Evolutionary conservation across 1,284 basidiomycete genomes (phyloP).

Genomic region (Fomitopsis pinicola): DNA sequence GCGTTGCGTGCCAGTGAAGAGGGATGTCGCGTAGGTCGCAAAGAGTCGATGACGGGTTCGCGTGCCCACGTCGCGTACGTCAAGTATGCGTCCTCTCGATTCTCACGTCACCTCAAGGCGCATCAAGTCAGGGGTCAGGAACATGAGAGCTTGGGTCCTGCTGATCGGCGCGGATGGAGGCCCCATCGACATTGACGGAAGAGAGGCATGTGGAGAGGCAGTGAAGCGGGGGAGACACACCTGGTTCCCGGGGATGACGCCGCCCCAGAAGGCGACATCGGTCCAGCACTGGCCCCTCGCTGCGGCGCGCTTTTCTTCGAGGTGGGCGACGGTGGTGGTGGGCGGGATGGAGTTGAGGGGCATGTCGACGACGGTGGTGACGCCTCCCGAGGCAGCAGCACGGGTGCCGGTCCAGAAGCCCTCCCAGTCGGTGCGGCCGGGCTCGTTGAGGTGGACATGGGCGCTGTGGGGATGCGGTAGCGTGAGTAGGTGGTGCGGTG

Average conservation of each 20-base stretch:
- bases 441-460: conserved; percentile 93
- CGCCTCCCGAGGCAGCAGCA: conserved; percentile 85
- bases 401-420: conserved; percentile 88
- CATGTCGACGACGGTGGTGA: conserved; percentile 94
- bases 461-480: conserved; percentile 41
- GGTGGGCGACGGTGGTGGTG: conserved; percentile 78
- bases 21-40: neutral
- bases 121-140: neutral
- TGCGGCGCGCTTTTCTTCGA: conserved; percentile 65
- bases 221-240: conserved; percentile 27
- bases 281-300: conserved; percentile 74
- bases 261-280: conserved; percentile 95
- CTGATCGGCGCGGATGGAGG: too few relatives aligned
- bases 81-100: too few relatives aligned
- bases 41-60: too few relatives aligned
- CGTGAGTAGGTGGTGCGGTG: neutral
- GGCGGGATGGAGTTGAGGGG: conserved; percentile 94
- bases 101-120: neutral
- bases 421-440: conserved; percentile 90
- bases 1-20: too few relatives aligned
- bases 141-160: too few relatives aligned
- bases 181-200: neutral
- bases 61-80: too few relatives aligned
- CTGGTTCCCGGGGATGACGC: conserved; percentile 86
- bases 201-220: neutral